phyloP scores from a whole-genome alignment of 768 basidiomycete genomes.

The Macrolepiota fuliginosa region DNA sequence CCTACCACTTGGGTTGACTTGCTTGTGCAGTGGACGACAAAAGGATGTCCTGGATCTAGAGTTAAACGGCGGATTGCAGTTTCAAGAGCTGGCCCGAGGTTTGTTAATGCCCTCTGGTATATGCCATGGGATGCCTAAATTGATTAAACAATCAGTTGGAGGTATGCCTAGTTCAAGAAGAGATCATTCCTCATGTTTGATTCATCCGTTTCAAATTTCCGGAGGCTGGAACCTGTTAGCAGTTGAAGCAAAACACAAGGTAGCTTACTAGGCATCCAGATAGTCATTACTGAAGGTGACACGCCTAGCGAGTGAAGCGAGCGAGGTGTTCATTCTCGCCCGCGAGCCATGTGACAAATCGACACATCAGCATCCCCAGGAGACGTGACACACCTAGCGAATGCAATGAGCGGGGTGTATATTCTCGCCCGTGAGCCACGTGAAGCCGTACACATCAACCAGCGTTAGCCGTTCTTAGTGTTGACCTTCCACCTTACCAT shows the following conservation, averaged over 20 bases:
- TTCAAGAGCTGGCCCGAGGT: constrained; percentile 28
- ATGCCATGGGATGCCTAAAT: neutral
- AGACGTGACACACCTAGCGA: too few relatives aligned
- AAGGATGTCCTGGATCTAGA: constrained; percentile 35
- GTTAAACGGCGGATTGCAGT: constrained; percentile 34
- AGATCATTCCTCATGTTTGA: neutral
- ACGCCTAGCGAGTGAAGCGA: too few relatives aligned
- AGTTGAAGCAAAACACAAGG: neutral
- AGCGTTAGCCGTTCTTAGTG: too few relatives aligned
- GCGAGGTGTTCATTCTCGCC: too few relatives aligned
- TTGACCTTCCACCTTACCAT: too few relatives aligned
- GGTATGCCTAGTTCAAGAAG: neutral
- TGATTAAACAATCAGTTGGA: neutral
- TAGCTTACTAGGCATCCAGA: neutral
- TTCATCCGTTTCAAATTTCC: constrained; percentile 2
- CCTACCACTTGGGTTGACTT: neutral
- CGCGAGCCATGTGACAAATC: too few relatives aligned
- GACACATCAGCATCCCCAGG: too few relatives aligned
- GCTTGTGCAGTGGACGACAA: constrained; percentile 45
- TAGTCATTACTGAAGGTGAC: constrained; percentile 2
- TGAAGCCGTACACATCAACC: too few relatives aligned
- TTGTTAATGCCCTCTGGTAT: constrained; percentile 25
- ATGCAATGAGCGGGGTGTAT: too few relatives aligned
- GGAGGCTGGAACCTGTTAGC: neutral
- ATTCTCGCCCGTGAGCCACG: too few relatives aligned